Base-by-base conservation (phyloP, 129 eudicot genomes). In the Chrysanthemum lavandulifolium region DNA sequence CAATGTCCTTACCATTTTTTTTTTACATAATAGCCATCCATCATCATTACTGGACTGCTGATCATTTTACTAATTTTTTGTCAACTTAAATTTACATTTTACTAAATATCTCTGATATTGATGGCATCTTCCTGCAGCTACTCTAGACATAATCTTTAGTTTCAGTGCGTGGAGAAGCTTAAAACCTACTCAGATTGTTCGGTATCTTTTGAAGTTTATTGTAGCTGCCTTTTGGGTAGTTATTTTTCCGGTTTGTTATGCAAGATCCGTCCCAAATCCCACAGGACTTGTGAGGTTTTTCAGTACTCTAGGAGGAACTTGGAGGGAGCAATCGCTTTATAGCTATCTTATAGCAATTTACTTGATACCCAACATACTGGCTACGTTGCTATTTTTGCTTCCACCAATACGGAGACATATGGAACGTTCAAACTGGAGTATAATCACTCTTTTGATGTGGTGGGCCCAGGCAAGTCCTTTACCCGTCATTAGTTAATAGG, bases 181-280 rank as follows among this genome's bases (percentile, higher is more conserved):
- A 83, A 95, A 86, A 80, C 78, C 74, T 56, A 82, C 86, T 53
- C 99, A 95, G 80, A 83, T 91, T 67, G 76, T 95, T 70, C 96
- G 99, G 3, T 95, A 95, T 70, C 84, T 95, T 71, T 63, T 95
- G 72, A 95, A 95, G 68, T 82, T 91, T 68, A 51, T 70, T 13
- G 77, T 91, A 75, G 99, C 99, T 55, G 88, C 90, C 21, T 81
- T 91, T 83, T 95, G 99, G 99, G 88, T 89, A 52, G 87, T 95
- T 31, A 83, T 95, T 40, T 62, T 95, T 83, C 96, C 99, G 29
- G 74, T 91, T 67, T 81, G 86, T 60, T 95, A 88, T 74, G 81
- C 96, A 29, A 85, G 84, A 79, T 85, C 92, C 12, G 80, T 84
- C 78, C 80, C 86, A 68, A 84, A 88, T 81, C 99, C 97, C 69